phyloP scores from a whole-genome alignment of 2,329 filamentous ascomycete species.

The Penicillium sp. region DNA sequence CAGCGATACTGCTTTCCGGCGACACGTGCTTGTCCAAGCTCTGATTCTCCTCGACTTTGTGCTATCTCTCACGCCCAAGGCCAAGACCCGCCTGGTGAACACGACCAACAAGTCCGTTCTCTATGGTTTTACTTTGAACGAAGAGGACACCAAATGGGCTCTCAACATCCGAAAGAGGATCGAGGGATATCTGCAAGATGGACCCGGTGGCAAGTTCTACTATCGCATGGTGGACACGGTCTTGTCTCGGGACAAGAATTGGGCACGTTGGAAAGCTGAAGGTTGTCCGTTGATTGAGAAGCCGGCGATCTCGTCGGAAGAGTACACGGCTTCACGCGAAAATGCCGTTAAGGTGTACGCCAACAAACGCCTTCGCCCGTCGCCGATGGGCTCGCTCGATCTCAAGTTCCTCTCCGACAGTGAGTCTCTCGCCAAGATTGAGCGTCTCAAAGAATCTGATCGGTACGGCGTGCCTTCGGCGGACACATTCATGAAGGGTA shows the following conservation, averaged over 20 bases:
- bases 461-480: slow-evolving; percentile 69
- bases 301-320: slow-evolving; percentile 66
- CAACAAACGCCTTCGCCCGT: slow-evolving; percentile 68
- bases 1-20: slow-evolving; percentile 88
- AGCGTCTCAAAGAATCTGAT: slow-evolving; percentile 66
- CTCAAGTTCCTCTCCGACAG: slow-evolving; percentile 76
- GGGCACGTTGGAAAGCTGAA: slow-evolving; percentile 98
- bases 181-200: slow-evolving; percentile 77
- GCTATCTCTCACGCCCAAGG: slow-evolving; percentile 78
- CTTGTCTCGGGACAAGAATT: slow-evolving; percentile 93
- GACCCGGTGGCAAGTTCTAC: slow-evolving; percentile 86
- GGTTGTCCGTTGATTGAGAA: slow-evolving; percentile 85
- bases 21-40: slow-evolving; percentile 92
- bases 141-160: slow-evolving; percentile 90
- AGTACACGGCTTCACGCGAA: slow-evolving; percentile 70
- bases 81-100: slow-evolving; percentile 75
- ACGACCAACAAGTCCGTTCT: slow-evolving; percentile 84
- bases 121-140: slow-evolving; percentile 74
- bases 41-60: slow-evolving; percentile 95
- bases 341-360: slow-evolving; percentile 66
- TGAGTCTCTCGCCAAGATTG: slow-evolving; percentile 62
- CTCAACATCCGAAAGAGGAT: slow-evolving; percentile 75
- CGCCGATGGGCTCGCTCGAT: slow-evolving; percentile 71
- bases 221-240: slow-evolving; percentile 97
- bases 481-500: slow-evolving; percentile 69